phyloP scores from a whole-genome alignment of 257 asterid species.

The Nicotiana sylvestris region DNA sequence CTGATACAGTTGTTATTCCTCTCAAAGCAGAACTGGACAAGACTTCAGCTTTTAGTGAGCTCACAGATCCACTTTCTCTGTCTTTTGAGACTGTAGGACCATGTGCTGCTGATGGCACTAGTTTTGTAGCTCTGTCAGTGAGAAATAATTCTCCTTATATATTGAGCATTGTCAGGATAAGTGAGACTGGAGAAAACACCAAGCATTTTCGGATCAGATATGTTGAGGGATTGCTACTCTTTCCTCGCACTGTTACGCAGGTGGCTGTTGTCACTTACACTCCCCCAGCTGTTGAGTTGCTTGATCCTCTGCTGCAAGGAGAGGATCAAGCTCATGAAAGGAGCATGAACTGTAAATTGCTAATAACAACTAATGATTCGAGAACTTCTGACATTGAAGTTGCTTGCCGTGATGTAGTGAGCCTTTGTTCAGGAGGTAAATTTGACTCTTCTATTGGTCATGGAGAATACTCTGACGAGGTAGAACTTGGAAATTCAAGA shows the following conservation, averaged over 20 bases:
- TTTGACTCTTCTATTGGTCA: constrained; percentile 35
- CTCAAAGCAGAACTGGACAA: constrained; percentile 58
- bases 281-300: constrained; percentile 15
- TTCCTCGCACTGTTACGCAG: constrained; percentile 56
- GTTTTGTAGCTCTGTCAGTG: constrained; percentile 38
- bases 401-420: constrained; percentile 50
- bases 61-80: constrained; percentile 26
- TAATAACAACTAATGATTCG: constrained; percentile 53
- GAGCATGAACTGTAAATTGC: constrained; percentile 44
- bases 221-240: constrained; percentile 60
- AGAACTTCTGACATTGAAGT: constrained; percentile 47
- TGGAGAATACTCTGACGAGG: constrained; percentile 22
- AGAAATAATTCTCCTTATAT: constrained; percentile 46
- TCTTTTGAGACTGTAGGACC: constrained; percentile 46
- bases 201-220: constrained; percentile 45
- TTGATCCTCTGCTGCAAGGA: constrained; percentile 14
- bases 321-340: constrained; percentile 15
- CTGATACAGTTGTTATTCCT: constrained; percentile 63
- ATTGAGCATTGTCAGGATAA: constrained; percentile 46
- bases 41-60: constrained; percentile 26
- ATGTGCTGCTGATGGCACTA: constrained; percentile 31
- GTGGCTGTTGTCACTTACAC: constrained; percentile 50
- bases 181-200: constrained; percentile 32
- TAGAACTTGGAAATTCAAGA: constrained; percentile 21
- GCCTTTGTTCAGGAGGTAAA: constrained; percentile 33